Evolutionary conservation across 2,329 filamentous ascomycete species (phyloP).

Genomic region (Pleurostoma richardsiae): DNA sequence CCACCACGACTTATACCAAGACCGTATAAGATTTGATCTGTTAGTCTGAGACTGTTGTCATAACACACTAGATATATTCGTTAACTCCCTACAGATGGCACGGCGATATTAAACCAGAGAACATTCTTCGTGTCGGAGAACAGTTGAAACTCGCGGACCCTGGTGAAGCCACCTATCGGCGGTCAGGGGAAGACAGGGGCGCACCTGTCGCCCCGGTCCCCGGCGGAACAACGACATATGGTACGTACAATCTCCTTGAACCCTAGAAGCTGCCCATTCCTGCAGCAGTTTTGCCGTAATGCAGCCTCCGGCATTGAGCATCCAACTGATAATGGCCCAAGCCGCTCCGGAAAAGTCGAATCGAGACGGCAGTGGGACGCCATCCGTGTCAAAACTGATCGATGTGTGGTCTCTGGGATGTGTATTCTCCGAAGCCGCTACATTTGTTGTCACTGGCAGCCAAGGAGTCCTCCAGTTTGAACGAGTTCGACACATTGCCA

Average conservation of each 20-base stretch:
- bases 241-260: not conserved
- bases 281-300: no score
- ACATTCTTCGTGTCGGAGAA: not conserved
- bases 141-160: not conserved
- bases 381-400: not conserved
- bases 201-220: not conserved
- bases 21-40: not conserved
- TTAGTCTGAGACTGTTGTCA: not conserved
- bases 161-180: not conserved
- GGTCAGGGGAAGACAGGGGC: not conserved
- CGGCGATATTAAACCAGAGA: not conserved
- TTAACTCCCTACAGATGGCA: not conserved
- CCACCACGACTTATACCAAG: not conserved
- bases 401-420: constrained; percentile 1
- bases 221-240: not conserved
- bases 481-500: not conserved
- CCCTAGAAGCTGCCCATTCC: not conserved
- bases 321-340: not conserved
- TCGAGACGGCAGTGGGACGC: not conserved
- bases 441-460: not conserved
- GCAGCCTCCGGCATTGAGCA: no score
- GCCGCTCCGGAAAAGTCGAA: not conserved
- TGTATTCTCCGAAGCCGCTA: not conserved
- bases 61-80: not conserved
- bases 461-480: not conserved